A percentile compares a stretch with the other conserved stretches of the same genome.
Conservation (phyloP, 257 asterid genomes). For the Haberlea rhodopensis region DNA sequence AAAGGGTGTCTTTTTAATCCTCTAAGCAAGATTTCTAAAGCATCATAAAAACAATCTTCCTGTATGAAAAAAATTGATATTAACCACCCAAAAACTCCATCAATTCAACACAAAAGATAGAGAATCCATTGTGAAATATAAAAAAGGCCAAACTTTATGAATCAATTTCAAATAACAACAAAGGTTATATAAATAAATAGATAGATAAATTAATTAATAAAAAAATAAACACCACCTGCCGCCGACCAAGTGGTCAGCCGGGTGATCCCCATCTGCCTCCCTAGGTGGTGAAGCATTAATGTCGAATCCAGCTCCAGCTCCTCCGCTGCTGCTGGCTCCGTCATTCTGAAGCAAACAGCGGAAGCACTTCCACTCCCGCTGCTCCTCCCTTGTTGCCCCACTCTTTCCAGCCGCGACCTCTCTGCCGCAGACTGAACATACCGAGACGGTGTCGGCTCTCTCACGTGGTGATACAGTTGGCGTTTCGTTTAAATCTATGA, state of each 20-base stretch:
- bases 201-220: too few relatives aligned
- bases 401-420: constrained; percentile 42
- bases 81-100: background rate
- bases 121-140: constrained; percentile 16
- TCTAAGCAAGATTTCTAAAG: constrained; percentile 6
- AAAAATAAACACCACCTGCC: background rate
- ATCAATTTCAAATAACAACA: constrained; percentile 11
- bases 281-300: constrained; percentile 71
- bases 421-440: constrained; percentile 47
- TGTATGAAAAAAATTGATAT: background rate
- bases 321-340: constrained; percentile 17
- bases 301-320: constrained; percentile 42
- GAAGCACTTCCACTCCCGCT: constrained; percentile 57
- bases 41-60: background rate
- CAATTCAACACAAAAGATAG: background rate
- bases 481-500: constrained; percentile 69
- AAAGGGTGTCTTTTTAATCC: background rate
- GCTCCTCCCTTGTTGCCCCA: constrained; percentile 35
- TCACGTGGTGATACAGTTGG: constrained; percentile 71
- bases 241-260: constrained; percentile 16
- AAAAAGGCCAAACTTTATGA: background rate
- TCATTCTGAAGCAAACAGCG: constrained; percentile 48
- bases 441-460: constrained; percentile 35
- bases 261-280: constrained; percentile 53
- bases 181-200: background rate